phyloP scores from a whole-genome alignment of 768 basidiomycete species.

The Trametes cinnabarina region DNA sequence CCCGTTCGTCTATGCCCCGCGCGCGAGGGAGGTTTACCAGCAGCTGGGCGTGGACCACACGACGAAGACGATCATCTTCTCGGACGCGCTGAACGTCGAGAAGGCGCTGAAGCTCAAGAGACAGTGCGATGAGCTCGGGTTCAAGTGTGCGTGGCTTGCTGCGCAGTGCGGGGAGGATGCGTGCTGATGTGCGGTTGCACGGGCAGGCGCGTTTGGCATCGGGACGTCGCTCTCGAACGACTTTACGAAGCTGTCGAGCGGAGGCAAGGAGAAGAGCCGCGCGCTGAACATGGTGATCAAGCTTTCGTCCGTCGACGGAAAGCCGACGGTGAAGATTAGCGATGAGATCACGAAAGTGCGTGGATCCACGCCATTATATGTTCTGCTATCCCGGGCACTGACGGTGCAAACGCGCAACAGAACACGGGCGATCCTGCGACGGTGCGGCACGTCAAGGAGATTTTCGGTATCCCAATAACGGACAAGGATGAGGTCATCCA shows the following conservation, averaged over 20 bases:
- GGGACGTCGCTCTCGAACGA: slow-evolving; percentile 94
- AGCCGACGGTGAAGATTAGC: slow-evolving; percentile 88
- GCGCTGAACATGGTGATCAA: slow-evolving; percentile 96
- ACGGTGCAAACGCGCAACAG: slow-evolving; percentile 25
- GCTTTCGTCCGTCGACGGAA: slow-evolving; percentile 67
- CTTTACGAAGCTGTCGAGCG: slow-evolving; percentile 50
- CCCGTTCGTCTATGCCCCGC: slow-evolving; percentile 75
- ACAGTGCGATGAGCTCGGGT: slow-evolving; percentile 71
- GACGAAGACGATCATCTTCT: slow-evolving; percentile 76
- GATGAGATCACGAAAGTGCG: slow-evolving; percentile 84
- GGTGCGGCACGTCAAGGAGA: slow-evolving; percentile 50
- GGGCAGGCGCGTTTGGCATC: slow-evolving; percentile 82
- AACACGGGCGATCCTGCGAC: slow-evolving; percentile 51
- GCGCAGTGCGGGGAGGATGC: background rate
- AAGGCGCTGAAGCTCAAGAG: slow-evolving; percentile 67
- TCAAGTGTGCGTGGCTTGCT: slow-evolving; percentile 48
- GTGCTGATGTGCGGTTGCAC: background rate
- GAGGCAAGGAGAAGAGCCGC: slow-evolving; percentile 61
- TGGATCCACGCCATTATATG: background rate
- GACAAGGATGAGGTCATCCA: slow-evolving; percentile 5
- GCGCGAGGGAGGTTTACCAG: slow-evolving; percentile 70
- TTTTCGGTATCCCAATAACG: slow-evolving; percentile 34
- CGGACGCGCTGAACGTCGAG: slow-evolving; percentile 74
- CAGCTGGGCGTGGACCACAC: slow-evolving; percentile 63
- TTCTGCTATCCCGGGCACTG: background rate